Base-by-base conservation (phyloP, 2,329 filamentous ascomycete species). In the Fusarium sp. region DNA sequence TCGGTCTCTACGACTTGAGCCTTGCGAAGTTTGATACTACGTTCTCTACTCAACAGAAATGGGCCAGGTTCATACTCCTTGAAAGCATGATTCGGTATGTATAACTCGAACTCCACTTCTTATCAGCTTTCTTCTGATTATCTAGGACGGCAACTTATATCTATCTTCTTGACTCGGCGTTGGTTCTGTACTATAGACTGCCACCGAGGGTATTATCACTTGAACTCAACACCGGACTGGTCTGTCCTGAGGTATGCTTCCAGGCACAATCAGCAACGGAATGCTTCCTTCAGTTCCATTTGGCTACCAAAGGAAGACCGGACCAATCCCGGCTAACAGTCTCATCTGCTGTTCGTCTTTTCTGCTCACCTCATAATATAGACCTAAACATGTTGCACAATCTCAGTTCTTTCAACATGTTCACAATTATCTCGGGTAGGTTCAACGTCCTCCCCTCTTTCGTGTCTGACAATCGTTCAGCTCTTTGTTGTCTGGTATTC, bases 61-160 rank as follows among this genome's bases (percentile, higher is more conserved):
- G 54, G 54, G 10, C 30, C 1, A 44, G 8, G 30, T 44, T 57
- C 18, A 57, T 57, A 8, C 12, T 57, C 0, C 18, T 57, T 18
- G 54, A 57, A 28, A 43, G 38, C n/a, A 57, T 57, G 54, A 57
- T 57, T 23, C n/a, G 49, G 49, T 53, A 53, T 13, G 49, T 19
- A 11, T 5, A 15, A 6, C 6, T 28, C 23, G 15, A 19, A 2
- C 18, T 6, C 6, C 9, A 5, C 6, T 9, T 12, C 32, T 38
- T 6, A 16, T 16, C 13, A 7, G 6, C 10, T 10, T 28, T 9
- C 5, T 7, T 10, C n/a, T 19, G 3, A 16, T 6, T 19, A 1
- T 5, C 3, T 58, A 58, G 54, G 5, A 58, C 54, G 3, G 40
- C 30, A 4, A 58, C 54, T 4, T 58, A 58, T 4, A 58, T 58